phyloP scores from a whole-genome alignment of 108 stramenopile genomes.

The Aurantiochytrium sp. region DNA sequence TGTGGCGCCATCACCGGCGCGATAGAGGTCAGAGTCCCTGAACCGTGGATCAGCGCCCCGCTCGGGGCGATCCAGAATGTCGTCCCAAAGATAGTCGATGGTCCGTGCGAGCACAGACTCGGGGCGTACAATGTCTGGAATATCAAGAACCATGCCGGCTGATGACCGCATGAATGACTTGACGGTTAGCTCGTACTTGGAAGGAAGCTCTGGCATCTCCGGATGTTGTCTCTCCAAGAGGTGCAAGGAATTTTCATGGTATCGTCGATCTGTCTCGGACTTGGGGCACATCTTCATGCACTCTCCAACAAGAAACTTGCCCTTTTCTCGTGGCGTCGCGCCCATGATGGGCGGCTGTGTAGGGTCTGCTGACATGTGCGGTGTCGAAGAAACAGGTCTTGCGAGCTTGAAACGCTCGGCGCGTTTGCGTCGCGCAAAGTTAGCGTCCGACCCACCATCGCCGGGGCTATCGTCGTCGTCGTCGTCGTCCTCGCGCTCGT shows the following conservation, averaged over 20 bases:
- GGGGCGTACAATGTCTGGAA: neutral
- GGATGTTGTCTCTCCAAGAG: neutral
- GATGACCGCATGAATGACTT: neutral
- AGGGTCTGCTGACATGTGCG: neutral
- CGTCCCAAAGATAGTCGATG: constrained; percentile 5
- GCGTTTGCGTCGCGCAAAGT: neutral
- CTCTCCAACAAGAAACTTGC: neutral
- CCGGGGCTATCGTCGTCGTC: neutral
- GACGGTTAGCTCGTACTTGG: neutral
- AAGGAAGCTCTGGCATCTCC: neutral
- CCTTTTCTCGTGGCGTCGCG: neutral
- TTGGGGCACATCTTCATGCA: neutral
- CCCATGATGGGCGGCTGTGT: neutral
- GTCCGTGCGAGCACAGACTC: neutral
- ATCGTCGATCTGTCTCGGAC: neutral
- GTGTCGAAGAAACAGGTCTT: neutral
- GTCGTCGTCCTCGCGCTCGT: neutral
- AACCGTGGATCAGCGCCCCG: neutral
- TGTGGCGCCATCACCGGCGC: neutral
- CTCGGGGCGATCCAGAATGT: neutral
- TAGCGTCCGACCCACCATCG: neutral
- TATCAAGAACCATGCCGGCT: neutral
- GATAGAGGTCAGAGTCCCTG: neutral
- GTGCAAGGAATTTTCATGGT: neutral
- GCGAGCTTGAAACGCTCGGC: neutral